Conservation (phyloP, 2,329 filamentous ascomycete genomes). For the Fusarium hostae region DNA sequence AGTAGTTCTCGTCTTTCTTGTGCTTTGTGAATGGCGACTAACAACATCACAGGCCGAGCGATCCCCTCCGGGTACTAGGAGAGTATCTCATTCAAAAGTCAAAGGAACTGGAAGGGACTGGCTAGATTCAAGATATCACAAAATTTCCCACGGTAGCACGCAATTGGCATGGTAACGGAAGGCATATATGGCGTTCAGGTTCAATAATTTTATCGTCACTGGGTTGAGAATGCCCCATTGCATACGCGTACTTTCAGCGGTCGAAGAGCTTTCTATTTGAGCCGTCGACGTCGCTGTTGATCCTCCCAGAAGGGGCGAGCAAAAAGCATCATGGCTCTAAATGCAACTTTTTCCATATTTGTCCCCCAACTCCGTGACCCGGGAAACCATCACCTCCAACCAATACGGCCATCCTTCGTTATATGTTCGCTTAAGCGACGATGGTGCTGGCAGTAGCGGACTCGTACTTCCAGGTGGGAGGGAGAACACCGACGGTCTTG, state of each 20-base stretch:
- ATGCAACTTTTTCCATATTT: conserved; percentile 57
- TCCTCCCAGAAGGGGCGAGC: conserved; percentile 49
- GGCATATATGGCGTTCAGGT: conserved; percentile 43
- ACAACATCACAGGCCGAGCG: conserved; percentile 62
- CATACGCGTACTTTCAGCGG: conserved; percentile 47
- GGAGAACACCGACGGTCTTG: conserved; percentile 88
- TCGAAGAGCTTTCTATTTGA: conserved; percentile 52
- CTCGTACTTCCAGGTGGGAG: conserved; percentile 99
- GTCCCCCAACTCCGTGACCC: conserved; percentile 58
- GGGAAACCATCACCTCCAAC: conserved; percentile 51
- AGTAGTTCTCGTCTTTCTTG: conserved; percentile 63
- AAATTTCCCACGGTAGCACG: not conserved
- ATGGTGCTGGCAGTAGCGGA: conserved; percentile 94
- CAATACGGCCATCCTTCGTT: conserved; percentile 32
- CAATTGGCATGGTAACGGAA: conserved; percentile 19
- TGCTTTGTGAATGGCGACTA: conserved; percentile 1
- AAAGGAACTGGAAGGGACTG: conserved; percentile 66
- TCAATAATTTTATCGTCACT: conserved; percentile 39
- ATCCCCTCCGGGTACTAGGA: conserved; percentile 75
- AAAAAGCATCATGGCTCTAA: conserved; percentile 58
- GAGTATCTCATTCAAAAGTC: conserved; percentile 77
- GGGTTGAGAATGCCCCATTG: conserved; percentile 40
- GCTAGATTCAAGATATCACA: conserved; percentile 23
- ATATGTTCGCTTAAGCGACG: conserved; percentile 75
- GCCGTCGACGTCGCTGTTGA: conserved; percentile 47